These are phyloP conservation scores for Austroboletus niveus DNA, from an alignment of 1,284 basidiomycete genomes.

Conservation along the genomic window DNA sequence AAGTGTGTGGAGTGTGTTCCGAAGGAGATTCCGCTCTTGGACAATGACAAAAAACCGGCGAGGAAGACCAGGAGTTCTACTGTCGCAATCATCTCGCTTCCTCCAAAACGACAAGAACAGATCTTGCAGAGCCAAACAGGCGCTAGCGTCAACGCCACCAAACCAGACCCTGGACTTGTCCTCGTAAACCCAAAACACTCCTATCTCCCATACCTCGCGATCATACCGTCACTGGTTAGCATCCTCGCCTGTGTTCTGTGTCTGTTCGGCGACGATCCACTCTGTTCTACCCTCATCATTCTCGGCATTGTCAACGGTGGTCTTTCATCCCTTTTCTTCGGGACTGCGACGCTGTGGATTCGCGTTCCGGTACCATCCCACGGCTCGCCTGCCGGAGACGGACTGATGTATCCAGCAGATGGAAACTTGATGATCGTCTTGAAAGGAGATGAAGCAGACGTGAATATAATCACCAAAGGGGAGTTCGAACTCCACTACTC, in stretches of 20 bases:
- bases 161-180: not conserved
- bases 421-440: conserved; percentile 21
- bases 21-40: conserved; percentile 7
- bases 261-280: conserved; percentile 13
- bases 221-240: conserved; percentile 26
- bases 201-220: conserved; percentile 8
- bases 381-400: conserved; percentile 25
- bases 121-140: not conserved
- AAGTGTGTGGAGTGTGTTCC: not conserved
- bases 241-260: conserved; percentile 17
- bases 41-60: conserved; percentile 1
- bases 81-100: conserved; percentile 19
- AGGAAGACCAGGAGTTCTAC: conserved; percentile 17
- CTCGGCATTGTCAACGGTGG: conserved; percentile 30
- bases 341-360: conserved; percentile 22
- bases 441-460: conserved; percentile 24
- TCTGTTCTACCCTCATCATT: conserved; percentile 32
- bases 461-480: conserved; percentile 29
- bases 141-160: not conserved
- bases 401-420: conserved; percentile 15
- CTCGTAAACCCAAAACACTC: conserved; percentile 7
- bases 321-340: conserved; percentile 24
- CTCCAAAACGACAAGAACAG: conserved; percentile 3
- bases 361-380: conserved; percentile 20
- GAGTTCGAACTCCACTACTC: conserved; percentile 26